Evolutionary conservation across 78 protist genomes (phyloP).

Genomic region (Anaeramoeba ignava): DNA sequence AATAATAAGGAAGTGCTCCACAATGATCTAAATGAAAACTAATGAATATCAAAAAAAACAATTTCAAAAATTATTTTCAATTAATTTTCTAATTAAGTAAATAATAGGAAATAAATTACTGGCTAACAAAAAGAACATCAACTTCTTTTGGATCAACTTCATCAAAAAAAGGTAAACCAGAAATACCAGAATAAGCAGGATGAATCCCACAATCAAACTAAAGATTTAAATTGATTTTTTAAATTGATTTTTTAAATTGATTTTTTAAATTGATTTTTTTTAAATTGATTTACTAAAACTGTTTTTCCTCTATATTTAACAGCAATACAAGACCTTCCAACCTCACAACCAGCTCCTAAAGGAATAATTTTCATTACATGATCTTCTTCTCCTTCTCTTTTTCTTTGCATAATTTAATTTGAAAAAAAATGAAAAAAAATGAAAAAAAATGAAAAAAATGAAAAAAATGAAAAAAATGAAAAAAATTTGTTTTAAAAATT

Average conservation of each 20-base stretch:
- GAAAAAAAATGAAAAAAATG: no score
- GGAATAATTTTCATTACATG: no score
- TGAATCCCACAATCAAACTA: conserved; percentile 3
- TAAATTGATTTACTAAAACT: neutral
- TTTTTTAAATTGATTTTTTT: neutral
- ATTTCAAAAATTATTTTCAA: neutral
- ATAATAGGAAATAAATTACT: neutral
- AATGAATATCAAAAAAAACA: neutral
- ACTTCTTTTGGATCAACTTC: neutral
- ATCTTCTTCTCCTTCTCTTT: no score
- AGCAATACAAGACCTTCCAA: neutral
- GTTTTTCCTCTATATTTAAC: neutral
- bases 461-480: no score
- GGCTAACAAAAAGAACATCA: neutral
- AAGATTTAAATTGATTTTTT: neutral
- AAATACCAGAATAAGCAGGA: neutral
- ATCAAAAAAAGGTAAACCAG: neutral
- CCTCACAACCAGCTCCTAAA: neutral
- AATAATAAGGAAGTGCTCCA: conserved; percentile 70
- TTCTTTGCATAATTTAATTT: no score
- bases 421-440: no score
- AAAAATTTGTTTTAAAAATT: no score
- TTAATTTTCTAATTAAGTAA: neutral
- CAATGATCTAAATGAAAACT: conserved; percentile 84
- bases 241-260: neutral